phyloP scores from a whole-genome alignment of 2,329 filamentous ascomycete genomes.

The Corynespora cassiicola region DNA sequence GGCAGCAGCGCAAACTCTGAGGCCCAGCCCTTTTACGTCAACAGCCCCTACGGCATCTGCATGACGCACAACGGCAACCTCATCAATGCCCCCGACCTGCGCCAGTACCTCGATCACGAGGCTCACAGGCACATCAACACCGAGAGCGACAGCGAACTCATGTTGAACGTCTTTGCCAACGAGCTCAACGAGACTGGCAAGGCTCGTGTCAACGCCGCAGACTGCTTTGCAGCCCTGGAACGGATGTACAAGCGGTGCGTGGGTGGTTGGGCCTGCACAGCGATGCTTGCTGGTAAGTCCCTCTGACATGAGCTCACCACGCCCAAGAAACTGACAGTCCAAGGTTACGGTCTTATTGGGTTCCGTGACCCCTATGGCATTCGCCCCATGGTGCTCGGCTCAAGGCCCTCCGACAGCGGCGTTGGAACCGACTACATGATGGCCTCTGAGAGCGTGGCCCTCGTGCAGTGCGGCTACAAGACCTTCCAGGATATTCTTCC shows the following conservation, averaged over 20 bases:
- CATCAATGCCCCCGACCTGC: slow-evolving; percentile 76
- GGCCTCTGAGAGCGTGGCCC: slow-evolving; percentile 85
- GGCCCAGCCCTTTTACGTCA: slow-evolving; percentile 92
- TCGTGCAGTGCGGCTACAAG: slow-evolving; percentile 80
- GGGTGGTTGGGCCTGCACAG: slow-evolving; percentile 80
- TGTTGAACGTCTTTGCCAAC: slow-evolving; percentile 87
- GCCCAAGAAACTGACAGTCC: slow-evolving; percentile 15
- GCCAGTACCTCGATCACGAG: slow-evolving; percentile 74
- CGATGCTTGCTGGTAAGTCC: slow-evolving; percentile 73
- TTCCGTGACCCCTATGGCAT: slow-evolving; percentile 84
- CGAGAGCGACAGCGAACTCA: slow-evolving; percentile 85
- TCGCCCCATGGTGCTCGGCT: slow-evolving; percentile 80
- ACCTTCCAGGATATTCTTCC: slow-evolving; percentile 80
- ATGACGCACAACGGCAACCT: slow-evolving; percentile 89
- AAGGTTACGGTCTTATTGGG: slow-evolving; percentile 77
- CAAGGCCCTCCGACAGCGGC: slow-evolving; percentile 70
- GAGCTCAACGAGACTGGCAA: slow-evolving; percentile 82
- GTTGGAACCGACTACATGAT: slow-evolving; percentile 84
- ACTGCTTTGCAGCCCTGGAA: slow-evolving; percentile 75
- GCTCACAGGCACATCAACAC: slow-evolving; percentile 89
- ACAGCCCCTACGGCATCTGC: slow-evolving; percentile 81
- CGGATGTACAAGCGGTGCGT: slow-evolving; percentile 76
- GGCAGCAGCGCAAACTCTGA: slow-evolving; percentile 85
- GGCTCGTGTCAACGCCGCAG: slow-evolving; percentile 77
- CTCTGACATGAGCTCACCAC: background rate